These are phyloP conservation scores for Colletotrichum australisinense DNA, from an alignment of 2,329 filamentous ascomycete genomes.

Conservation along the genomic window DNA sequence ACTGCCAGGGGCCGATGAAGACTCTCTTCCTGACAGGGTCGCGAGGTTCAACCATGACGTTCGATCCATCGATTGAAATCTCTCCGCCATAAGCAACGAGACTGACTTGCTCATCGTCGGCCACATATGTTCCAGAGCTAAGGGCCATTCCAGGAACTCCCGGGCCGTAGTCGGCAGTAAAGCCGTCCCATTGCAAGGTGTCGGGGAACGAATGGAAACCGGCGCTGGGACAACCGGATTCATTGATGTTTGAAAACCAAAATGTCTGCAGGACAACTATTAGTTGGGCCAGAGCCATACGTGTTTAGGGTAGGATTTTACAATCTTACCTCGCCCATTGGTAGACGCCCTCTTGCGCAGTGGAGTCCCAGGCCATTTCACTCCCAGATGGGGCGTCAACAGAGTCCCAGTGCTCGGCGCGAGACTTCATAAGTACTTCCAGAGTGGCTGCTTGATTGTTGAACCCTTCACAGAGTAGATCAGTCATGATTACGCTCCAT, in stretches of 20 bases:
- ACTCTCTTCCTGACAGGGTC: slow-evolving; percentile 59
- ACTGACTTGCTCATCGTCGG: slow-evolving; percentile 55
- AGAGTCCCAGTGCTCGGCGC: slow-evolving; percentile 61
- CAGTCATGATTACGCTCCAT: slow-evolving; percentile 62
- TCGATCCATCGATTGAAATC: slow-evolving; percentile 40
- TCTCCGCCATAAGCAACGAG: slow-evolving; percentile 61
- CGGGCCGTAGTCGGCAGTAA: slow-evolving; percentile 67
- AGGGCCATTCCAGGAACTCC: slow-evolving; percentile 63
- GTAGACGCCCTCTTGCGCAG: slow-evolving; percentile 70
- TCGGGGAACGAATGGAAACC: slow-evolving; percentile 69
- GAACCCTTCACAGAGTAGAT: slow-evolving; percentile 59
- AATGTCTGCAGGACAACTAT: slow-evolving; percentile 48
- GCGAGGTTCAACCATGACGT: slow-evolving; percentile 50
- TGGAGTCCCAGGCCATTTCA: slow-evolving; percentile 73
- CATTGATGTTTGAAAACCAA: slow-evolving; percentile 64
- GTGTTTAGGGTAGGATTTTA: background rate
- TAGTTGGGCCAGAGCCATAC: too few species aligned
- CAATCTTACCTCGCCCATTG: slow-evolving; percentile 60
- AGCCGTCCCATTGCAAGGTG: slow-evolving; percentile 66
- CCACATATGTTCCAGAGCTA: slow-evolving; percentile 62
- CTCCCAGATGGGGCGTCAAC: slow-evolving; percentile 66
- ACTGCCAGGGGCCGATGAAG: slow-evolving; percentile 59
- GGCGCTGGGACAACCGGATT: slow-evolving; percentile 63
- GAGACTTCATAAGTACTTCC: slow-evolving; percentile 57
- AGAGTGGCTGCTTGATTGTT: slow-evolving; percentile 52